A percentile compares a stretch with the other conserved stretches of the same genome.
phyloP scores from a whole-genome alignment of 768 basidiomycete species.

The Mycena metata region DNA sequence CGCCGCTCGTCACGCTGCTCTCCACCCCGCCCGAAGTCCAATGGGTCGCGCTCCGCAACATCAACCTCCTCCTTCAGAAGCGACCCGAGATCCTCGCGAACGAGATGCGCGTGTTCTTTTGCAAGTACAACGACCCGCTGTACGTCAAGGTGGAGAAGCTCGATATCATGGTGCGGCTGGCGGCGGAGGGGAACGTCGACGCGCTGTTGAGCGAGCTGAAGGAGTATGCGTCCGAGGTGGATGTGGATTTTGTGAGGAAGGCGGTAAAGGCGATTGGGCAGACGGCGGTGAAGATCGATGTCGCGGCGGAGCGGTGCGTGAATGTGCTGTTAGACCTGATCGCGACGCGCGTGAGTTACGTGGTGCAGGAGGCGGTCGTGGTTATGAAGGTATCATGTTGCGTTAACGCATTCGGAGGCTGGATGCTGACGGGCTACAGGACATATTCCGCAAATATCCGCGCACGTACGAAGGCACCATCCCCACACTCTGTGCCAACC shows the following conservation, averaged over 20 bases:
- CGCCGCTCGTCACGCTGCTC: conserved; percentile 93
- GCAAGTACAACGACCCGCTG: conserved; percentile 99
- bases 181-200: conserved; percentile 92
- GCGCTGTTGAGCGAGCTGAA: conserved; percentile 95
- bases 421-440: conserved; percentile 60
- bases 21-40: conserved; percentile 98
- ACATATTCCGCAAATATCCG: conserved; percentile 98
- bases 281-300: conserved; percentile 95
- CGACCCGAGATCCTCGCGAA: conserved; percentile 90
- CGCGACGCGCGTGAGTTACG: conserved; percentile 93
- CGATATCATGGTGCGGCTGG: conserved; percentile 97
- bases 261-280: conserved; percentile 97
- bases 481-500: conserved; percentile 92
- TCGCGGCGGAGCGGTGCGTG: conserved; percentile 93
- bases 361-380: conserved; percentile 98
- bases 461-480: conserved; percentile 97
- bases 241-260: conserved; percentile 97
- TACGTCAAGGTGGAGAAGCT: conserved; percentile 99
- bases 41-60: conserved; percentile 97
- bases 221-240: conserved; percentile 98
- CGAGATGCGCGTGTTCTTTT: conserved; percentile 99
- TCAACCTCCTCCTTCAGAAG: conserved; percentile 96
- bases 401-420: conserved; percentile 1
- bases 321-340: conserved; percentile 95
- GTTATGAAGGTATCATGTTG: conserved; percentile 90